Conservation (phyloP, 345 rosid genomes). For the Eucalyptus marginata region DNA sequence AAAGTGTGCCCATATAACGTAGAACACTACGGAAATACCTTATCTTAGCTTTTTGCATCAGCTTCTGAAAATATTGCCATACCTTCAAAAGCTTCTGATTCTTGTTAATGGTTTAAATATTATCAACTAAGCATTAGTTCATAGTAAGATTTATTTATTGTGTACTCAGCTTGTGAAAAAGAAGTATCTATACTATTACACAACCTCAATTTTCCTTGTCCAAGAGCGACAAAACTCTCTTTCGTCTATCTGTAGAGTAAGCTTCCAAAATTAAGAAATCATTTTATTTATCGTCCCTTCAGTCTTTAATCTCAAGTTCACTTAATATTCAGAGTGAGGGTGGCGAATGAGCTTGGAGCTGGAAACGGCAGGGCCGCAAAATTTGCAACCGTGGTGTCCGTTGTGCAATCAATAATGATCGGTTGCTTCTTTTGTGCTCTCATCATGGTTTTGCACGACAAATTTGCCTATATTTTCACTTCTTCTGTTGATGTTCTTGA, state of each 20-base stretch:
- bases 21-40: neutral
- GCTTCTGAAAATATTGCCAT: neutral
- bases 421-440: constrained; percentile 14
- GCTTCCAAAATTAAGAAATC: neutral
- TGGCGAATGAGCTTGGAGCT: constrained; percentile 26
- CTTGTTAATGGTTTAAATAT: neutral
- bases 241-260: neutral
- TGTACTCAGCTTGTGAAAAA: neutral
- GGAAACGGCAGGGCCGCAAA: constrained; percentile 22
- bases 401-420: constrained; percentile 14
- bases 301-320: neutral
- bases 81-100: neutral
- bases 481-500: constrained; percentile 10
- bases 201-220: neutral
- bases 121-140: neutral
- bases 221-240: neutral
- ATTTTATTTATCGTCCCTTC: neutral
- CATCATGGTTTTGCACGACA: constrained; percentile 1
- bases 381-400: constrained; percentile 14
- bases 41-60: neutral
- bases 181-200: neutral
- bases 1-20: neutral
- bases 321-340: constrained; percentile 16
- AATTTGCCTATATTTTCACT: constrained; percentile 16
- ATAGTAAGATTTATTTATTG: neutral